Evolutionary conservation across 768 basidiomycete species (phyloP), one percentile per base, ranked within the genome.

Genomic region (Russula compacta): DNA sequence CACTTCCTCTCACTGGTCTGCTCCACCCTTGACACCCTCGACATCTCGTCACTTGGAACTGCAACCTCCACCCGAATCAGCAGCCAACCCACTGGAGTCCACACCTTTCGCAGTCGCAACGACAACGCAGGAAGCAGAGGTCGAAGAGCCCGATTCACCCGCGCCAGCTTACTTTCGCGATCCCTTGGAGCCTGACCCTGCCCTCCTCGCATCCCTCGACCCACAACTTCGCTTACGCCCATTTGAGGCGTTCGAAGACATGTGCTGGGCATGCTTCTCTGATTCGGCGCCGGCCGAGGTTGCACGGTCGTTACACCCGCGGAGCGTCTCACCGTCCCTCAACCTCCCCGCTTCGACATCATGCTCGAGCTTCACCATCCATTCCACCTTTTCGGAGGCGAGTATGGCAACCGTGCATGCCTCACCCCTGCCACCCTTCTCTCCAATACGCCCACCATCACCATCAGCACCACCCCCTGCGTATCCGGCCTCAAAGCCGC

Each of bases 91-190:
- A 29, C 24, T 2, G 15, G 56, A 53, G 44, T 9, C 50, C 4
- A 10, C 24, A 6, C 38, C 33, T 7, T 12, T 36, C 24, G 17
- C 17, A 8, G 44, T 57, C 4, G 24, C 35, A 2, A 6, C 44
- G 10, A 51, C 36, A 29, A 32, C 9, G 21, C 38, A 39, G 11
- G 52, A 53, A 43, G 14, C 32, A 1, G 38, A 24, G n/a, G 33
- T 33, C n/a, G 17, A 42, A 4, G 50, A 48, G 21, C 61, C 61
- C 21, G 57, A 42, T 0, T 63, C 61, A 7, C 61, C 61, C 6
- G 61, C 61, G 1, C 61, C 61, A 0, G 56, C 61, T 4, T 63
- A 63, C 32, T 63, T 57, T 39, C 48, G 57, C 51, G 57, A 63
- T 8, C 56, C 61, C 0, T 29, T 58, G 11, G 56, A 63, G 21